These are phyloP conservation scores for Hebeloma cylindrosporum DNA, from an alignment of 768 basidiomycete genomes.

Conservation along the genomic window DNA sequence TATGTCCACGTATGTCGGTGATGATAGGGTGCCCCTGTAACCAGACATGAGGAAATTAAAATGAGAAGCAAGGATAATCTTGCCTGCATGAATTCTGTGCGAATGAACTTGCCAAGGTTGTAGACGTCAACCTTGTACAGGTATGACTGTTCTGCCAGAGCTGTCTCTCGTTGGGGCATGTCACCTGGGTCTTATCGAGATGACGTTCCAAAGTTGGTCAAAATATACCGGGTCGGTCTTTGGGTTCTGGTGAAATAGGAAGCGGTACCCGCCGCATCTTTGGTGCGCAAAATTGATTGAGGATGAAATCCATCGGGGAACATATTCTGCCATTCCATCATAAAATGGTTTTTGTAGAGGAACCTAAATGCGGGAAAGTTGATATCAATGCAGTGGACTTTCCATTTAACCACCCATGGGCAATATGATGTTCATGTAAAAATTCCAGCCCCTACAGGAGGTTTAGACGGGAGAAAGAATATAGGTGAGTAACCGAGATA, in stretches of 20 bases:
- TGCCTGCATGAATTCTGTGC: constrained; percentile 30
- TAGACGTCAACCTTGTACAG: constrained; percentile 46
- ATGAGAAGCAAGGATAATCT: neutral
- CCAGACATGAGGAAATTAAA: neutral
- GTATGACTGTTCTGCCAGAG: constrained; percentile 27
- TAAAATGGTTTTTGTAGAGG: constrained; percentile 12
- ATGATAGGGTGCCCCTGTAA: neutral
- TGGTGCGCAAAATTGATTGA: constrained; percentile 3
- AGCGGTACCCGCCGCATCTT: constrained; percentile 18
- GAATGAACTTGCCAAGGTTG: constrained; percentile 39
- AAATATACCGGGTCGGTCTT: constrained; percentile 31
- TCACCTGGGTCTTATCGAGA: constrained; percentile 24
- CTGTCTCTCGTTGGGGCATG: constrained; percentile 22
- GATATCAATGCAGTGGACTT: neutral
- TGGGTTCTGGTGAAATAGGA: constrained; percentile 26
- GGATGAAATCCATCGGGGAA: constrained; percentile 24
- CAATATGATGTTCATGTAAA: constrained; percentile 15
- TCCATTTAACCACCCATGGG: constrained; percentile 15
- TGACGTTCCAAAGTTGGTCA: constrained; percentile 41
- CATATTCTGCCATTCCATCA: constrained; percentile 19
- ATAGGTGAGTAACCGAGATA: neutral
- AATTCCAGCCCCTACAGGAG: constrained; percentile 9
- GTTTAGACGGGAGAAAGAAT: neutral
- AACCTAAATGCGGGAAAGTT: constrained; percentile 11
- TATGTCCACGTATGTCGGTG: neutral